Percentiles rank a stretch among this genome's conserved stretches.
Evolutionary conservation across 148 eudicot genomes (phyloP).

Genomic region (Rhododendron simsii): DNA sequence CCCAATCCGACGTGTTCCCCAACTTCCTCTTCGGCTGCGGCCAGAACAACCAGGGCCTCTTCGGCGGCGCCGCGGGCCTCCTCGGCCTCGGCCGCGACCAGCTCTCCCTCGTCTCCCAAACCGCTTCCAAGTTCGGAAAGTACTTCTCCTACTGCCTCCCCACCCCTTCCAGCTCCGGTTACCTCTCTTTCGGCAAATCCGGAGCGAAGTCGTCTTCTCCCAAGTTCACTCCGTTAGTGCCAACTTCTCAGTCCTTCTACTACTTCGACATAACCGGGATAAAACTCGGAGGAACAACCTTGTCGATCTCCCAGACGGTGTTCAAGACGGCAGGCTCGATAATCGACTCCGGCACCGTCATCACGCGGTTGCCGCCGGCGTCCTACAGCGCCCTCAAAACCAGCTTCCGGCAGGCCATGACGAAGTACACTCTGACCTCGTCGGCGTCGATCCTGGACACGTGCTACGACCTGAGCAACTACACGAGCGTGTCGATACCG

Average conservation of each 20-base stretch:
- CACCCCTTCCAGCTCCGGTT: neutral
- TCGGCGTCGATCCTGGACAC: neutral
- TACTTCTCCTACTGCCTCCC: conserved; percentile 10
- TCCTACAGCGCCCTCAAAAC: neutral
- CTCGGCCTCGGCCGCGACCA: conserved; percentile 48
- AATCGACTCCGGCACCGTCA: conserved; percentile 2
- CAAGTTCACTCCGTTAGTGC: conserved; percentile 39
- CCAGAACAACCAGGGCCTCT: conserved; percentile 65
- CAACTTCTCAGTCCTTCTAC: neutral
- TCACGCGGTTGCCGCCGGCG: neutral
- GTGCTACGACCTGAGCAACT: neutral
- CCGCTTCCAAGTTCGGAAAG: neutral
- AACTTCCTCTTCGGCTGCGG: conserved; percentile 37
- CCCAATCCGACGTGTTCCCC: neutral
- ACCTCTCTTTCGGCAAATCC: neutral
- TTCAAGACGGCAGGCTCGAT: neutral
- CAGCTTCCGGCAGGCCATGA: neutral
- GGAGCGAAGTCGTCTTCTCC: neutral
- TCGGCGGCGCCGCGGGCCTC: conserved; percentile 48
- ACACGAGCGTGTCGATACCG: neutral
- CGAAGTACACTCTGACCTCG: neutral
- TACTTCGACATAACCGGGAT: neutral
- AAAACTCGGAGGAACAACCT: neutral
- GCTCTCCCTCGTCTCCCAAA: conserved; percentile 47
- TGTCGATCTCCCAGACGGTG: neutral